phyloP scores from a whole-genome alignment of 1,284 basidiomycete species.

The Fomitiporia mediterranea region DNA sequence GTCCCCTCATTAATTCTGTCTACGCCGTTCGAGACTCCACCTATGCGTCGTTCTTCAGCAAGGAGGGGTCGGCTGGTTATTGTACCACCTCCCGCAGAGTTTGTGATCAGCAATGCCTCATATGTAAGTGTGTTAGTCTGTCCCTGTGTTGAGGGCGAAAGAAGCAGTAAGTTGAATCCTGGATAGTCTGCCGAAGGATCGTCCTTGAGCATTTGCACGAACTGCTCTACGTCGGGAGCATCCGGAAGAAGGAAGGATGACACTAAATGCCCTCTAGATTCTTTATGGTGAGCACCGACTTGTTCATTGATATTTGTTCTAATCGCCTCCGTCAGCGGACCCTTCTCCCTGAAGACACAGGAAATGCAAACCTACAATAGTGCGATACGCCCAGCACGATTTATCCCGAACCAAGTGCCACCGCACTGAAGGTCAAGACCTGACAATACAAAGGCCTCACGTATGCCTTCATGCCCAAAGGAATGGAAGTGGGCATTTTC shows the following conservation, averaged over 20 bases:
- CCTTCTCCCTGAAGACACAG: background rate
- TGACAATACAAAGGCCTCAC: constrained; percentile 49
- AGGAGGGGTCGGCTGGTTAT: constrained; percentile 51
- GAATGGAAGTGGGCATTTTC: constrained; percentile 56
- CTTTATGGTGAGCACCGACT: constrained; percentile 34
- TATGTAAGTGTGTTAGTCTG: constrained; percentile 37
- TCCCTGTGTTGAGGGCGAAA: constrained; percentile 31
- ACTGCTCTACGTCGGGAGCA: constrained; percentile 36
- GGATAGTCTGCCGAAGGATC: constrained; percentile 46
- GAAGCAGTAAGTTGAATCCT: constrained; percentile 72
- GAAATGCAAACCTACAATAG: constrained; percentile 50
- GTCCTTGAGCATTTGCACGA: constrained; percentile 39
- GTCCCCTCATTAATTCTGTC: constrained; percentile 50
- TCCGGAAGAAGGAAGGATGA: constrained; percentile 60
- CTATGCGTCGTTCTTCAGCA: constrained; percentile 42
- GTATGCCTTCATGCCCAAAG: constrained; percentile 24
- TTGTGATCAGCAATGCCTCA: constrained; percentile 56
- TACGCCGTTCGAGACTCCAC: constrained; percentile 69
- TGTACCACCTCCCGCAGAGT: constrained; percentile 59
- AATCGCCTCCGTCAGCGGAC: background rate
- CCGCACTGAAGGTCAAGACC: constrained; percentile 67
- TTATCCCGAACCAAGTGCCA: constrained; percentile 76
- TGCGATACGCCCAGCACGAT: constrained; percentile 56
- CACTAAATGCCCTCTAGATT: constrained; percentile 63
- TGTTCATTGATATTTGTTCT: constrained; percentile 80